phyloP scores from a whole-genome alignment of 257 asterid species.

The Ligustrum vulgare region DNA sequence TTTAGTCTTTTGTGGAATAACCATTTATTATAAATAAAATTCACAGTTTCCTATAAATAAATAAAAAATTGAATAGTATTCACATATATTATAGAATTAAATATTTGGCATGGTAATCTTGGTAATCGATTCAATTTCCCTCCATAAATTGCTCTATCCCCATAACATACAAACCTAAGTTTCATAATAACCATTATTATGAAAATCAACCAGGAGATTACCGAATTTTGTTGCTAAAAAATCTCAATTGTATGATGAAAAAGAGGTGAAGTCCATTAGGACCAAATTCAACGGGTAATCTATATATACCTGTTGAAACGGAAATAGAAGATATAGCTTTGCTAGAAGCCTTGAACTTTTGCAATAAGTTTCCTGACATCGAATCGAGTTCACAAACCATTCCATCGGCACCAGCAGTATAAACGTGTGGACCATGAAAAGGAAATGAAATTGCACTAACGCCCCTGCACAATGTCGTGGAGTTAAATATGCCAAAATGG shows the following conservation, averaged over 20 bases:
- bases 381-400: conserved; percentile 79
- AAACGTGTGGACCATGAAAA: conserved; percentile 57
- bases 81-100: not conserved
- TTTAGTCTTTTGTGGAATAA: too few species aligned
- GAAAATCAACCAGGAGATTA: not conserved
- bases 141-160: not conserved
- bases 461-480: conserved; percentile 56
- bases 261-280: not conserved
- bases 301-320: conserved; percentile 73
- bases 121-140: not conserved
- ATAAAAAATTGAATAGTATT: too few species aligned
- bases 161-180: not conserved
- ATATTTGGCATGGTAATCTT: conserved; percentile 5
- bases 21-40: too few species aligned
- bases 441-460: conserved; percentile 75
- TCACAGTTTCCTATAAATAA: too few species aligned
- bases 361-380: conserved; percentile 63
- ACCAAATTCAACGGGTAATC: not conserved
- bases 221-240: not conserved
- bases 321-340: conserved; percentile 67
- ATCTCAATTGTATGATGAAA: not conserved
- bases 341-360: conserved; percentile 67
- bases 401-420: conserved; percentile 86
- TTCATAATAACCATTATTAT: conserved; percentile 1
- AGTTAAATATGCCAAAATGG: conserved; percentile 14